These are phyloP conservation scores for Diplotaxis tenuifolia DNA, from an alignment of 345 rosid species.

Conservation along the genomic window DNA sequence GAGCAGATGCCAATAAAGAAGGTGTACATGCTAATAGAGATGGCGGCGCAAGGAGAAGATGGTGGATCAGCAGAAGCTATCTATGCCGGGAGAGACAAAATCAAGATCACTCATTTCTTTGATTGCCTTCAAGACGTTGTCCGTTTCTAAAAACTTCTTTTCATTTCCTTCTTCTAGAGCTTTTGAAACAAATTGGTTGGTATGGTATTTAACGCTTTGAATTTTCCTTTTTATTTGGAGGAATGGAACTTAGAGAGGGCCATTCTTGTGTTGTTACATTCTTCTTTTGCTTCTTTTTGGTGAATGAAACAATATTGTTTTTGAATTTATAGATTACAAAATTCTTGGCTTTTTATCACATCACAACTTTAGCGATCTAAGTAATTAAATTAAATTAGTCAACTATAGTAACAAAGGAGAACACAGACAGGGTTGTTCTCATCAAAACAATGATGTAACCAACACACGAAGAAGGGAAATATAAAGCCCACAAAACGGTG, in stretches of 20 bases:
- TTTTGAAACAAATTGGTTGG: not conserved
- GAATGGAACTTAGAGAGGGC: slow-evolving; percentile 4
- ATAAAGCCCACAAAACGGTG: not conserved
- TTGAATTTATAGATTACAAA: too few species aligned
- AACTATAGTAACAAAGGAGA: not conserved
- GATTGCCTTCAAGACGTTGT: slow-evolving; percentile 79
- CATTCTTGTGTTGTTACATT: not conserved
- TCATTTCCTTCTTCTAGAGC: not conserved
- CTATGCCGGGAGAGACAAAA: slow-evolving; percentile 70
- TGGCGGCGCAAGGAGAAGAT: slow-evolving; percentile 91
- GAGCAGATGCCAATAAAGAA: slow-evolving; percentile 61
- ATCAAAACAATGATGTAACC: too few species aligned
- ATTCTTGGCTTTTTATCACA: too few species aligned
- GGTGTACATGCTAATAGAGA: slow-evolving; percentile 81
- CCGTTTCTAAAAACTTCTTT: slow-evolving; percentile 39
- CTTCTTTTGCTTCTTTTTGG: not conserved
- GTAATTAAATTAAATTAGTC: too few species aligned
- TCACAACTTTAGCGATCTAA: too few species aligned
- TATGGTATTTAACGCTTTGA: not conserved
- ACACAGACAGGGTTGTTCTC: too few species aligned
- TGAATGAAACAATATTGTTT: not conserved
- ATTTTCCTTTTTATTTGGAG: slow-evolving; percentile 17
- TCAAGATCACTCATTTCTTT: slow-evolving; percentile 63
- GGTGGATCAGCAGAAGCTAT: slow-evolving; percentile 83
- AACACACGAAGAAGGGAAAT: too few species aligned